phyloP scores from a whole-genome alignment of 169 alveolate genomes.

The Blepharisma undulans region DNA sequence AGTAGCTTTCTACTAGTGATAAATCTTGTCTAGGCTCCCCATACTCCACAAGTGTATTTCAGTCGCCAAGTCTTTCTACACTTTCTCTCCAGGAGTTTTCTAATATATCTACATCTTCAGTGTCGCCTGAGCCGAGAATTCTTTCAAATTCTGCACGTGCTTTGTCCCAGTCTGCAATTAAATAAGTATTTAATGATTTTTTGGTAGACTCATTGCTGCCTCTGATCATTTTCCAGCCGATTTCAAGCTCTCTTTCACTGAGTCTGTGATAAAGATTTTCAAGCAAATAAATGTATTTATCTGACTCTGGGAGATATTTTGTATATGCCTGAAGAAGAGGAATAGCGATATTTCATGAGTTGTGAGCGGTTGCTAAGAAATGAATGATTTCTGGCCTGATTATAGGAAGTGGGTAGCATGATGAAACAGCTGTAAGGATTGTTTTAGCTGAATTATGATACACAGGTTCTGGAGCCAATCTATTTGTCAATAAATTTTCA shows the following conservation, averaged over 20 bases:
- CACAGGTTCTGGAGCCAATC: background rate
- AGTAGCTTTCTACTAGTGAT: background rate
- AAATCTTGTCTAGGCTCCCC: background rate
- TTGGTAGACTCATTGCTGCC: background rate
- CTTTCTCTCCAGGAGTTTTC: slow-evolving; percentile 10
- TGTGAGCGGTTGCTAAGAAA: slow-evolving; percentile 22
- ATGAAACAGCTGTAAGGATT: slow-evolving; percentile 6
- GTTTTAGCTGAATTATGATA: slow-evolving; percentile 19
- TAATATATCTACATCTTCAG: background rate
- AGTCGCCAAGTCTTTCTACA: slow-evolving; percentile 36
- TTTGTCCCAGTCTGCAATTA: background rate
- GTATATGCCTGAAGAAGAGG: slow-evolving; percentile 29
- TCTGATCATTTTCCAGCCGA: background rate
- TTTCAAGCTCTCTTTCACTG: background rate
- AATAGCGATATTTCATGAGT: slow-evolving; percentile 23
- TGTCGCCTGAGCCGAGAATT: background rate
- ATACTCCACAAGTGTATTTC: slow-evolving; percentile 8
- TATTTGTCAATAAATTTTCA: background rate
- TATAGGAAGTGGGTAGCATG: slow-evolving; percentile 29
- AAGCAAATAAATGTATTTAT: background rate
- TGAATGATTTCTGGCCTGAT: slow-evolving; percentile 35
- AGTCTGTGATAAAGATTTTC: slow-evolving; percentile 4
- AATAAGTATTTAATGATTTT: background rate
- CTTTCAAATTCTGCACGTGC: background rate
- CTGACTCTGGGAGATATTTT: background rate